Conservation (phyloP, 805 yeast genomes). For the Wickerhamomyces xylosicus region DNA sequence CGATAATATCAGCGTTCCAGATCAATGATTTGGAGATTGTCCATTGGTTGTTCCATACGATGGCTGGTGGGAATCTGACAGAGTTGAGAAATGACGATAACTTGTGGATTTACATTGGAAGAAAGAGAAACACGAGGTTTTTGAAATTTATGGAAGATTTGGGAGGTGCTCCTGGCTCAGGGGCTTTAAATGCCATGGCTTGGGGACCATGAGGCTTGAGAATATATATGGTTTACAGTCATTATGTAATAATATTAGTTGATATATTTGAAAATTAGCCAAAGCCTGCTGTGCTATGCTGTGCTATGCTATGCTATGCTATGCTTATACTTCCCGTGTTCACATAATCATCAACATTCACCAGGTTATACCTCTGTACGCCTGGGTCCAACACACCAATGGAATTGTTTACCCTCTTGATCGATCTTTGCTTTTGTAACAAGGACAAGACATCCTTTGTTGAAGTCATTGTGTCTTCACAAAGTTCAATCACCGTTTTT, state of each 20-base stretch:
- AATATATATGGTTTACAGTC: too few relatives aligned
- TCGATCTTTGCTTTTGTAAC: conserved; percentile 1
- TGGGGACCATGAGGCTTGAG: neutral
- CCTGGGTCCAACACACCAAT: too few relatives aligned
- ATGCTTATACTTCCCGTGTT: too few relatives aligned
- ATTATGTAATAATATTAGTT: too few relatives aligned
- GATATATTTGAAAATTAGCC: too few relatives aligned
- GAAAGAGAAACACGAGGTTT: conserved; percentile 1
- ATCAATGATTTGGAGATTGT: conserved; percentile 4
- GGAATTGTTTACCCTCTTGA: neutral
- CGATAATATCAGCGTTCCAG: conserved; percentile 12
- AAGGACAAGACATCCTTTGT: neutral
- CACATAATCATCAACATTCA: too few relatives aligned
- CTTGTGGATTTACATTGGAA: conserved; percentile 12
- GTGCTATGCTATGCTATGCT: too few relatives aligned
- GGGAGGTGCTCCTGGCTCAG: conserved; percentile 16
- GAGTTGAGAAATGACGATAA: conserved; percentile 7
- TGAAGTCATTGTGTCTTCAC: conserved; percentile 16
- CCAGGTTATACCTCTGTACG: too few relatives aligned
- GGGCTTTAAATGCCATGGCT: conserved; percentile 4
- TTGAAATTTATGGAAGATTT: conserved; percentile 9
- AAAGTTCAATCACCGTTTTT: conserved; percentile 13
- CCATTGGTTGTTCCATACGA: conserved; percentile 11
- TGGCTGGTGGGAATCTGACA: conserved; percentile 1
- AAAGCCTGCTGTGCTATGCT: too few relatives aligned